These are phyloP conservation scores for Boletus speciosus DNA, from an alignment of 768 basidiomycete species.

Conservation along the genomic window DNA sequence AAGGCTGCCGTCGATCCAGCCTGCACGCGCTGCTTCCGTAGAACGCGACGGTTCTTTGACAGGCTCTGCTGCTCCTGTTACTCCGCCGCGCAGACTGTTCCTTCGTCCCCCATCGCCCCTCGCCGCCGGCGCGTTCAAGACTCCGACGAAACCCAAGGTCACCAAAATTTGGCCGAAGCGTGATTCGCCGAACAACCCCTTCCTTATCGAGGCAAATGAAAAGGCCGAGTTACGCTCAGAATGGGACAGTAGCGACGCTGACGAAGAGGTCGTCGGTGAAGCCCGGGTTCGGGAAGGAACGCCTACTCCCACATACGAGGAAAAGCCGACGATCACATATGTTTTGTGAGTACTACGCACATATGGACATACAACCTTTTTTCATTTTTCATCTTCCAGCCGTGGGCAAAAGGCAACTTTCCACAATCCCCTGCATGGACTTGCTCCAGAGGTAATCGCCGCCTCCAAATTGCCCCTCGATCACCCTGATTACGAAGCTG, in stretches of 20 bases:
- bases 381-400: slow-evolving; percentile 35
- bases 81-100: slow-evolving; percentile 23
- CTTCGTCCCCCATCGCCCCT: slow-evolving; percentile 22
- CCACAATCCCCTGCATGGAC: slow-evolving; percentile 61
- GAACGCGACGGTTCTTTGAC: slow-evolving; percentile 13
- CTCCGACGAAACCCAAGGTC: slow-evolving; percentile 39
- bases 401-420: slow-evolving; percentile 63
- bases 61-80: slow-evolving; percentile 19
- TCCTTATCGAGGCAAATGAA: slow-evolving; percentile 43
- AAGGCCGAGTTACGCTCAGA: slow-evolving; percentile 19
- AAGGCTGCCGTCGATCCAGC: slow-evolving; percentile 36
- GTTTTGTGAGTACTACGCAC: slow-evolving; percentile 57
- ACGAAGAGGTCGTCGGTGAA: slow-evolving; percentile 32
- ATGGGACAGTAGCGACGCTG: slow-evolving; percentile 36
- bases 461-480: slow-evolving; percentile 54
- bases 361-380: not conserved
- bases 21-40: slow-evolving; percentile 26
- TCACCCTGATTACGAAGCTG: slow-evolving; percentile 65
- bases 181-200: slow-evolving; percentile 72
- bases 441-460: slow-evolving; percentile 37
- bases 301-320: slow-evolving; percentile 40
- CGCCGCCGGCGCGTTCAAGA: slow-evolving; percentile 26
- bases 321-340: slow-evolving; percentile 63
- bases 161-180: slow-evolving; percentile 38
- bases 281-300: slow-evolving; percentile 34